Percentiles rank a stretch among this genome's conserved stretches.
Evolutionary conservation across 768 basidiomycete species (phyloP).

Genomic region (Saitozyma sp.): DNA sequence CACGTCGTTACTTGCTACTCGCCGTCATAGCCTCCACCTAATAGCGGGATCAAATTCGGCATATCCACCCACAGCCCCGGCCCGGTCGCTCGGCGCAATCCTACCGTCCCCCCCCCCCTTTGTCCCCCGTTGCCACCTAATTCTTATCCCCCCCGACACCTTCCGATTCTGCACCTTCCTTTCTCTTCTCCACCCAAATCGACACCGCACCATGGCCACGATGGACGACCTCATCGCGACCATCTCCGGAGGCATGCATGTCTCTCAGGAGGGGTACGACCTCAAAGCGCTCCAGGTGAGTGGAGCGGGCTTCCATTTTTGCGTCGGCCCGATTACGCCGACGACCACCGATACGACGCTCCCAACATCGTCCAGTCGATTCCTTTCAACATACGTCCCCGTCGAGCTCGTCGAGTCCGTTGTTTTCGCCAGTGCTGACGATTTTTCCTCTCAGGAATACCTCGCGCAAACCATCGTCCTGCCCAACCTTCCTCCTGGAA

Average conservation of each 20-base stretch:
- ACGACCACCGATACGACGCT: no score
- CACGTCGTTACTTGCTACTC: no score
- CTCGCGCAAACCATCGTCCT: not conserved
- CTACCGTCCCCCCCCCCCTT: no score
- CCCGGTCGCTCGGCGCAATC: no score
- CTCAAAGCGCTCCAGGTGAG: conserved; percentile 39
- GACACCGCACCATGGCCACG: conserved; percentile 15
- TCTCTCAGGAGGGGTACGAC: conserved; percentile 36
- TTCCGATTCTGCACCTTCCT: not conserved
- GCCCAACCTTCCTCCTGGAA: not conserved
- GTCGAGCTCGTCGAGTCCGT: not conserved
- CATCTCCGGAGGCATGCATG: conserved; percentile 34
- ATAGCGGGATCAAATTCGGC: no score
- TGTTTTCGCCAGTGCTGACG: not conserved
- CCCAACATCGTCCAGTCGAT: no score
- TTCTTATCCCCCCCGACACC: no score
- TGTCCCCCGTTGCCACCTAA: no score
- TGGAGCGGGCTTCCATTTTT: conserved; percentile 1
- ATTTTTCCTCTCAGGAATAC: conserved; percentile 2
- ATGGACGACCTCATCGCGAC: conserved; percentile 39
- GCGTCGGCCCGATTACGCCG: not conserved
- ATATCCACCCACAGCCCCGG: no score
- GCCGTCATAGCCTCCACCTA: no score
- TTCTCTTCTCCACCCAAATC: not conserved
- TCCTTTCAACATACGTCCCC: no score